Percentiles rank a stretch among this genome's conserved stretches.
Conservation (phyloP, 306 rosid genomes). For the Cajanus cajan region DNA sequence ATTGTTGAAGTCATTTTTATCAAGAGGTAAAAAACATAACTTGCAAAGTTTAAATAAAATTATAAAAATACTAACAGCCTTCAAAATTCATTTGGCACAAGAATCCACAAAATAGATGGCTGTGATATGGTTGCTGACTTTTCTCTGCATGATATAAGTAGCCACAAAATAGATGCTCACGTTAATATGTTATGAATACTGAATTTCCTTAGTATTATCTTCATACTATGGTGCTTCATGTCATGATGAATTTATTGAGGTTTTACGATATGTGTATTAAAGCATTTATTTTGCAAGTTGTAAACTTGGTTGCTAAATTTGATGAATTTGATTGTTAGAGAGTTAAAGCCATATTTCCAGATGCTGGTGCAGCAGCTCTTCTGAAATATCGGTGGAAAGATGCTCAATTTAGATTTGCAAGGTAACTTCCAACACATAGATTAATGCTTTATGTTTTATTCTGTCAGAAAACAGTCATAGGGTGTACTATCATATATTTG, state of each 20-base stretch:
- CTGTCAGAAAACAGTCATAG: slow-evolving; percentile 5
- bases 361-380: slow-evolving; percentile 98
- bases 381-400: slow-evolving; percentile 83
- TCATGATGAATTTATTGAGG: slow-evolving; percentile 8
- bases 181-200: slow-evolving; percentile 18
- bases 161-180: slow-evolving; percentile 9
- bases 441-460: slow-evolving; percentile 4
- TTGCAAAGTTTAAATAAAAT: not conserved
- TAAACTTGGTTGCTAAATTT: slow-evolving; percentile 31
- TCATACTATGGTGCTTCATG: slow-evolving; percentile 1
- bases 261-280: not conserved
- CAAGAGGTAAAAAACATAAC: not conserved
- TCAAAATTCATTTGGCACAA: slow-evolving; percentile 3
- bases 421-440: slow-evolving; percentile 46
- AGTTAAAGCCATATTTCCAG: slow-evolving; percentile 92
- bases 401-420: slow-evolving; percentile 77
- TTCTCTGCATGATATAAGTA: not conserved
- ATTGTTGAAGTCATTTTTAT: not conserved
- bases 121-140: slow-evolving; percentile 17
- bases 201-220: not conserved
- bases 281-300: not conserved
- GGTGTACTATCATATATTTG: not conserved
- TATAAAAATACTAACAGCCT: not conserved
- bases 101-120: slow-evolving; percentile 11
- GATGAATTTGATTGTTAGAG: slow-evolving; percentile 56